phyloP scores from a whole-genome alignment of 169 alveolate genomes.

The Ichthyophthirius multifiliis region DNA sequence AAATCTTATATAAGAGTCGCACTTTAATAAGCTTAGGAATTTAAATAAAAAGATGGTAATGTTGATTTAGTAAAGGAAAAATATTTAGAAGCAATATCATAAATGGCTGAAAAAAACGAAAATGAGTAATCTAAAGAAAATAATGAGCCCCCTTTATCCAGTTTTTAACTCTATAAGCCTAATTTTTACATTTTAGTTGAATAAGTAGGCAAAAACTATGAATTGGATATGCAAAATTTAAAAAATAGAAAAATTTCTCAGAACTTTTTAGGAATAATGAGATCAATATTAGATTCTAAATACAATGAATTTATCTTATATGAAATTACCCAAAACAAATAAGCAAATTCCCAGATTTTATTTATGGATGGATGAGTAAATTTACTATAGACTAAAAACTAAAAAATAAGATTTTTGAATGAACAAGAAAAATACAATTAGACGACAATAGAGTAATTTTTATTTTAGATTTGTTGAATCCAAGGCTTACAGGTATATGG shows the following conservation, averaged over 20 bases:
- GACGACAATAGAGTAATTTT: slow-evolving; percentile 18
- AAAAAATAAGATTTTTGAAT: slow-evolving; percentile 7
- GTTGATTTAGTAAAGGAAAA: slow-evolving; percentile 1
- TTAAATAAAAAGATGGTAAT: slow-evolving; percentile 9
- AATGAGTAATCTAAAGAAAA: not conserved
- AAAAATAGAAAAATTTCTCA: slow-evolving; percentile 10
- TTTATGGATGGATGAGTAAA: slow-evolving; percentile 24
- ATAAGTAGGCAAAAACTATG: slow-evolving; percentile 12
- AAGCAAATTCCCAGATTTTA: slow-evolving; percentile 22
- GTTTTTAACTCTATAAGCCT: slow-evolving; percentile 18
- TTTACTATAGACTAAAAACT: slow-evolving; percentile 21
- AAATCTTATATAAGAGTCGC: slow-evolving; percentile 18
- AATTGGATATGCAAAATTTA: slow-evolving; percentile 8
- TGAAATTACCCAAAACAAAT: slow-evolving; percentile 6
- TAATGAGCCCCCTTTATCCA: slow-evolving; percentile 22
- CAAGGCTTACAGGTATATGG: slow-evolving; percentile 38
- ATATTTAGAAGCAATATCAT: not conserved
- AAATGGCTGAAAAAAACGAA: slow-evolving; percentile 23
- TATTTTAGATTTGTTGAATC: slow-evolving; percentile 28
- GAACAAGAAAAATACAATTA: not conserved
- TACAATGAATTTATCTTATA: slow-evolving; percentile 19
- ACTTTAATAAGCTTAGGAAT: slow-evolving; percentile 13
- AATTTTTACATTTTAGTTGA: slow-evolving; percentile 5
- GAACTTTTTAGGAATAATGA: slow-evolving; percentile 17
- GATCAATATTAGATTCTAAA: slow-evolving; percentile 33